Percentiles rank a stretch among this genome's conserved stretches.
Conservation (phyloP, 2,329 filamentous ascomycete species). For the Aspergillus tubingensis region DNA sequence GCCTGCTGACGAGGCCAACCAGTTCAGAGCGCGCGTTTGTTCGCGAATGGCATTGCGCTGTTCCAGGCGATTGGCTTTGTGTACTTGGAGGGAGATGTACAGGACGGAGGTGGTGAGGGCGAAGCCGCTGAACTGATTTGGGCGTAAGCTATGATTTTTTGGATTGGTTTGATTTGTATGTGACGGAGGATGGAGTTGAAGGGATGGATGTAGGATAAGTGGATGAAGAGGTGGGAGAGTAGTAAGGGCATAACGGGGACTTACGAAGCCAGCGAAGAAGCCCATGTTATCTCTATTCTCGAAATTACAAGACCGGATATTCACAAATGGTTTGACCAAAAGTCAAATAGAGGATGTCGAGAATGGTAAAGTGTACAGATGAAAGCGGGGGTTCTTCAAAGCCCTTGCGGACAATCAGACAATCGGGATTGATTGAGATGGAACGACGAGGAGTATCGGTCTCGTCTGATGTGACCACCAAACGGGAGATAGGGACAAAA, state of each 20-base stretch:
- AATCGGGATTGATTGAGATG: background rate
- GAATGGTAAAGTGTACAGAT: background rate
- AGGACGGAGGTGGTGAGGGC: constrained; percentile 72
- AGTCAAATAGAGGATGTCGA: background rate
- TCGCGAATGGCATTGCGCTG: constrained; percentile 49
- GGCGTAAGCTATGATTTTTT: constrained; percentile 5
- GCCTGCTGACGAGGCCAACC: constrained; percentile 38
- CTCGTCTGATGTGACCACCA: background rate
- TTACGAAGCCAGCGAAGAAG: constrained; percentile 62
- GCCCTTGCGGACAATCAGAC: background rate
- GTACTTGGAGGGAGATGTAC: constrained; percentile 70
- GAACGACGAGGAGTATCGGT: background rate
- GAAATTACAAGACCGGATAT: background rate
- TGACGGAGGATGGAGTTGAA: background rate
- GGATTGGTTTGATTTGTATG: background rate
- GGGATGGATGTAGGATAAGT: background rate
- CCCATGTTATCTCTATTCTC: constrained; percentile 16
- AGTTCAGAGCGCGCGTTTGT: constrained; percentile 46
- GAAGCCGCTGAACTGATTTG: constrained; percentile 64
- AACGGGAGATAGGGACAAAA: no score
- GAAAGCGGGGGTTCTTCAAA: background rate
- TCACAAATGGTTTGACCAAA: background rate
- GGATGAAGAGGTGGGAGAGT: background rate
- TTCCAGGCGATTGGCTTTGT: constrained; percentile 65
- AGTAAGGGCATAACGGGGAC: constrained; percentile 28